Conservation (phyloP, 352 stramenopile species). For the Phytophthora megakarya region DNA sequence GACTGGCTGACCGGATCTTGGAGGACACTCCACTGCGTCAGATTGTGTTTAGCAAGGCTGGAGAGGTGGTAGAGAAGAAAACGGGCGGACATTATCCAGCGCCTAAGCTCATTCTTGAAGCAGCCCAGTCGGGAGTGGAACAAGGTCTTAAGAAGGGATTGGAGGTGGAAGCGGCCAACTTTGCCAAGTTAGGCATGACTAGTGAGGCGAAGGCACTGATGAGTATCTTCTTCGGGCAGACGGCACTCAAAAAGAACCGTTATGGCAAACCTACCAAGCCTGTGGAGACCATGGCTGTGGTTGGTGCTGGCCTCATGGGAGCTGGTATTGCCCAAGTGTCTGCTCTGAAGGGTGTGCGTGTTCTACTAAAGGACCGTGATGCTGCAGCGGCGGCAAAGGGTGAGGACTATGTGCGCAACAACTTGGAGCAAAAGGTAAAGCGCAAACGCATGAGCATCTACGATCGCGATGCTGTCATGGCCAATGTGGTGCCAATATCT, state of each 20-base stretch:
- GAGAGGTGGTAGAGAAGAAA: slow-evolving; percentile 97
- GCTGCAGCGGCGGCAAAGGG: slow-evolving; percentile 78
- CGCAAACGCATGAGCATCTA: slow-evolving; percentile 92
- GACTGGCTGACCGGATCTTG: slow-evolving; percentile 86
- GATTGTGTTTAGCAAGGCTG: slow-evolving; percentile 94
- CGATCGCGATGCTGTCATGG: slow-evolving; percentile 91
- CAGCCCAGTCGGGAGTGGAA: slow-evolving; percentile 87
- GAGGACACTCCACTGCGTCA: slow-evolving; percentile 95
- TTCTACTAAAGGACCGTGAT: slow-evolving; percentile 97
- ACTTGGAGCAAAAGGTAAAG: slow-evolving; percentile 96
- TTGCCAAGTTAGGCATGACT: slow-evolving; percentile 96
- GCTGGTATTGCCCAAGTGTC: slow-evolving; percentile 97
- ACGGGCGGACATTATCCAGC: slow-evolving; percentile 97
- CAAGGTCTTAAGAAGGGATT: slow-evolving; percentile 79
- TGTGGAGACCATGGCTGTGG: slow-evolving; percentile 94
- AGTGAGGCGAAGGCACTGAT: slow-evolving; percentile 95
- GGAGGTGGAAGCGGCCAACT: slow-evolving; percentile 94
- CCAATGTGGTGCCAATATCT: slow-evolving; percentile 92
- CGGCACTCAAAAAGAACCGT: slow-evolving; percentile 97
- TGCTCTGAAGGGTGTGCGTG: slow-evolving; percentile 93
- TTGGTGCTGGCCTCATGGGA: slow-evolving; percentile 98
- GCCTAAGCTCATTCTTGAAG: slow-evolving; percentile 94
- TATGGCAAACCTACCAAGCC: slow-evolving; percentile 89
- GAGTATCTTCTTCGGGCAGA: slow-evolving; percentile 98
- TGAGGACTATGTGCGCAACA: slow-evolving; percentile 94